phyloP scores from a whole-genome alignment of 2,329 filamentous ascomycete species.

The Sclerotinia sclerotiorum region DNA sequence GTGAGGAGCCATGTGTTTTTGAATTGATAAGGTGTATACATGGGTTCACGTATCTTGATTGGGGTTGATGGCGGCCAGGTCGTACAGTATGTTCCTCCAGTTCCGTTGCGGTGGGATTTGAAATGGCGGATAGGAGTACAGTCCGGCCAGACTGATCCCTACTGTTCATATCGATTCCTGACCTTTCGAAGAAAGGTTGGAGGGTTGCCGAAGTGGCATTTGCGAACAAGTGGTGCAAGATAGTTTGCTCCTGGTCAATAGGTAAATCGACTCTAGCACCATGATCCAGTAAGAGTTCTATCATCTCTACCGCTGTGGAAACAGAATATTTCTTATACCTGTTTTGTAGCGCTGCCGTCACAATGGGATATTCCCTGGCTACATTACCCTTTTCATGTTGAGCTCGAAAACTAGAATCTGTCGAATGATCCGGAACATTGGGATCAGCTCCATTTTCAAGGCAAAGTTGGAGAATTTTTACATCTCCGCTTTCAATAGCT shows the following conservation, averaged over 20 bases:
- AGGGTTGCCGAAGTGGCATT: not conserved
- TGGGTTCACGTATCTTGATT: not conserved
- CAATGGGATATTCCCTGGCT: not conserved
- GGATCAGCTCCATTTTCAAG: slow-evolving; percentile 14
- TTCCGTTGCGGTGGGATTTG: not conserved
- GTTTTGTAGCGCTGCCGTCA: not conserved
- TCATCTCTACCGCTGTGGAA: not conserved
- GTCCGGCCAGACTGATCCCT: not conserved
- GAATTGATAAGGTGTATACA: not conserved
- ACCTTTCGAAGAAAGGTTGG: not conserved
- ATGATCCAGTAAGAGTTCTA: slow-evolving; percentile 4
- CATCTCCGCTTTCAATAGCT: not conserved
- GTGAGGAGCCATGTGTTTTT: not conserved
- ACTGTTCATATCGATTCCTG: not conserved
- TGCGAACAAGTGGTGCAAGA: slow-evolving; percentile 3
- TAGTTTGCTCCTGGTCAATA: not conserved
- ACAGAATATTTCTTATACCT: not conserved
- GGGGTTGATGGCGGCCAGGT: not conserved
- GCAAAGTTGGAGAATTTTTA: not conserved
- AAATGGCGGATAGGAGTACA: not conserved
- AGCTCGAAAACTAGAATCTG: not conserved
- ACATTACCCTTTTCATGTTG: no score
- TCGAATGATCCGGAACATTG: not conserved
- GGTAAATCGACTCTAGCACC: slow-evolving; percentile 9
- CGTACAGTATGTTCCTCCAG: not conserved